A percentile compares a stretch with the other conserved stretches of the same genome.
phyloP scores from a whole-genome alignment of 169 alveolate species.

The Cryptosporidium viatorum region DNA sequence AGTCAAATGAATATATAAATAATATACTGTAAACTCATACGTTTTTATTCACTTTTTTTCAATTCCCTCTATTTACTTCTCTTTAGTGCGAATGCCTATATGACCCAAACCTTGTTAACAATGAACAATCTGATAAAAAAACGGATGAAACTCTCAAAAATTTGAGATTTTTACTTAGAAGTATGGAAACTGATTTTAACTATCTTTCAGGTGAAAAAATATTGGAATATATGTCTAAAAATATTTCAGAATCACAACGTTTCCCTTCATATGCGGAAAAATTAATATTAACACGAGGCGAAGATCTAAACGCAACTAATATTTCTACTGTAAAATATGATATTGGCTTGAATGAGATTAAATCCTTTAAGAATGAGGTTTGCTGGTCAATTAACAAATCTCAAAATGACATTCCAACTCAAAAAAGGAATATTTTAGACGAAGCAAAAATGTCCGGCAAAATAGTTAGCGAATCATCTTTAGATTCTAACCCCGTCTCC shows the following conservation, averaged over 20 bases:
- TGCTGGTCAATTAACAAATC: neutral
- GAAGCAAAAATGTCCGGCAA: neutral
- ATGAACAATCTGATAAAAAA: constrained; percentile 4
- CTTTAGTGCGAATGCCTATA: constrained; percentile 52
- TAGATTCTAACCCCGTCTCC: constrained; percentile 12
- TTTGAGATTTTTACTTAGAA: constrained; percentile 38
- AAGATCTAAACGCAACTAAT: neutral
- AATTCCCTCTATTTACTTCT: neutral
- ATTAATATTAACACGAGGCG: neutral
- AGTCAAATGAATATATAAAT: neutral
- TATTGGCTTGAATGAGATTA: neutral
- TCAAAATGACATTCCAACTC: neutral
- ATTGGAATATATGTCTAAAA: constrained; percentile 54
- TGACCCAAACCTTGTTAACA: constrained; percentile 21
- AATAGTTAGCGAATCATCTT: neutral
- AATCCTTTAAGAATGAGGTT: neutral
- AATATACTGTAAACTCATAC: neutral
- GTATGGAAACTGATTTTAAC: constrained; percentile 71
- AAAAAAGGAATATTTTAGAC: neutral
- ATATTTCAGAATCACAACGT: constrained; percentile 6
- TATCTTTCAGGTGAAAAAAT: constrained; percentile 46
- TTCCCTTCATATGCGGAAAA: constrained; percentile 5
- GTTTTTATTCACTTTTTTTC: neutral
- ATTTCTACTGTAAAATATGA: neutral
- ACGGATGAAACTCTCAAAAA: constrained; percentile 11